Evolutionary conservation across 345 rosid genomes (phyloP).

Genomic region (Brassica incana): DNA sequence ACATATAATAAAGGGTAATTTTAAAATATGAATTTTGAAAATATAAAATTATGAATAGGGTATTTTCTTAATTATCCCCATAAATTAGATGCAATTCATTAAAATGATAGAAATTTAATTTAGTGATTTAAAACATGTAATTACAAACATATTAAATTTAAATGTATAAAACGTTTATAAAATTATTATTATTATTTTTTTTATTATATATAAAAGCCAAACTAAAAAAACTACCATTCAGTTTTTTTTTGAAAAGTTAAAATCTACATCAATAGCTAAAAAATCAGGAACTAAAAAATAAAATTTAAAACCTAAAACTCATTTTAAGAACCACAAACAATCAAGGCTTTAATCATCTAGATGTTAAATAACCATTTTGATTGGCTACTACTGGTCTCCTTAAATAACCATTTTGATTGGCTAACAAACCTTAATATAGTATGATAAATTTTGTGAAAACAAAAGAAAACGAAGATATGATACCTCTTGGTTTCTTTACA

Average conservation of each 20-base stretch:
- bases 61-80: neutral
- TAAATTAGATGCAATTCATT: neutral
- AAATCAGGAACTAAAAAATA: neutral
- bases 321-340: neutral
- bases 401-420: neutral
- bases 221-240: neutral
- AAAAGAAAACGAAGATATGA: neutral
- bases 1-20: neutral
- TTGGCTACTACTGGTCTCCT: neutral
- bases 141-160: neutral
- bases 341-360: neutral
- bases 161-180: neutral
- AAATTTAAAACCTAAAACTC: neutral
- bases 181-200: no score
- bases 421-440: slow-evolving; percentile 5
- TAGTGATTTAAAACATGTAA: no score
- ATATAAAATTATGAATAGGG: neutral
- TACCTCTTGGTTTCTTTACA: slow-evolving; percentile 1
- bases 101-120: neutral
- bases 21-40: no score
- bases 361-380: neutral
- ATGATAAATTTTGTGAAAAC: neutral
- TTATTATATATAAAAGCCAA: neutral
- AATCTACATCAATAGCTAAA: neutral
- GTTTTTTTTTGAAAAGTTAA: no score